Base-by-base conservation (phyloP, 2,329 filamentous ascomycete species). In the Anthostomella pinea region DNA sequence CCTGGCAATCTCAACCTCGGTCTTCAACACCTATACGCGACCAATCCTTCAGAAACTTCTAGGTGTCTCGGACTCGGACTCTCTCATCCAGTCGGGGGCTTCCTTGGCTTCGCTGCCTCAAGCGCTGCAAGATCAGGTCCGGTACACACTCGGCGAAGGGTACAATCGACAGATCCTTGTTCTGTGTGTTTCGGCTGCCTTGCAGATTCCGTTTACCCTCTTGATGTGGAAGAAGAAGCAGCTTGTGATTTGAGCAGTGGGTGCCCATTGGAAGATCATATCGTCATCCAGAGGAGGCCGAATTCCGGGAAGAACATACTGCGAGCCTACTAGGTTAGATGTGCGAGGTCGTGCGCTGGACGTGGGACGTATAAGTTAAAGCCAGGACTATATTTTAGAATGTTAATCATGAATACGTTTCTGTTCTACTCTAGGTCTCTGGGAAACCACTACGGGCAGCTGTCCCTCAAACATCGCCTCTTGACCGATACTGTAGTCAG, bases 221-320 rank as follows among this genome's bases (percentile, higher is more conserved):
- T 23, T 53, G 3, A 41, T 51, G 35, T 53, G 50, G 50, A 35
- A 38, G 31, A 49, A 43, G 19, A 37, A 36, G 27, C 46, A 48
- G 19, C 8, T 45, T 13, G 30, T n/a, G n/a, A 16, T 43, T 17
- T 43, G 33, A 29, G n/a, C n/a, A n/a, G n/a, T n/a, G n/a, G n/a
- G n/a, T n/a, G n/a, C n/a, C n/a, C n/a, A n/a, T n/a, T n/a, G n/a
- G n/a, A n/a, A n/a, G n/a, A n/a, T n/a, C n/a, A n/a, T n/a, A n/a
- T n/a, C n/a, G n/a, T n/a, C n/a, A n/a, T n/a, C n/a, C n/a, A n/a
- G n/a, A n/a, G n/a, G n/a, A n/a, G n/a, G n/a, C n/a, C n/a, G n/a
- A n/a, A n/a, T n/a, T n/a, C n/a, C n/a, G n/a, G n/a, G n/a, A n/a
- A n/a, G n/a, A n/a, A n/a, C n/a, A n/a, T n/a, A n/a, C n/a, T n/a